phyloP scores from a whole-genome alignment of 805 yeast species.

The Jamesozyma piceae region DNA sequence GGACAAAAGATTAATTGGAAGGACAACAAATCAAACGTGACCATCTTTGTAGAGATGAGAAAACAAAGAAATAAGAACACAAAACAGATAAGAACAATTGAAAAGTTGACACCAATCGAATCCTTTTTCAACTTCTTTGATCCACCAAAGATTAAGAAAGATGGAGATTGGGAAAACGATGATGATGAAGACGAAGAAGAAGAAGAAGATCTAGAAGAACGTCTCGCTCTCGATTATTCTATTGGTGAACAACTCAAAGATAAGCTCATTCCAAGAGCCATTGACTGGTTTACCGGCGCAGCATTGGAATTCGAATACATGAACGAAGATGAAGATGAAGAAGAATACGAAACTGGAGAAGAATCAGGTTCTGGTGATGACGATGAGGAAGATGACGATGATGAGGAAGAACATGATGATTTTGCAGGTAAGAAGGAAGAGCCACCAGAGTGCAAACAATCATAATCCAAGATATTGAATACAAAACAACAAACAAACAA shows the following conservation, averaged over 20 bases:
- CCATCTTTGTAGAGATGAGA: slow-evolving; percentile 82
- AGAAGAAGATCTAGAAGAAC: slow-evolving; percentile 67
- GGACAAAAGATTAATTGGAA: slow-evolving; percentile 78
- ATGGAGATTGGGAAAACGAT: slow-evolving; percentile 39
- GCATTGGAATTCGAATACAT: slow-evolving; percentile 71
- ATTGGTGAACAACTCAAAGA: slow-evolving; percentile 95
- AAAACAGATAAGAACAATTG: slow-evolving; percentile 91
- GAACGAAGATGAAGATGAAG: slow-evolving; percentile 54
- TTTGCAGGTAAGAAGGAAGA: slow-evolving; percentile 41
- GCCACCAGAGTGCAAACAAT: slow-evolving; percentile 74
- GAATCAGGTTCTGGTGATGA: slow-evolving; percentile 58
- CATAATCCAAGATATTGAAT: slow-evolving; percentile 31
- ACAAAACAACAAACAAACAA: too few relatives aligned
- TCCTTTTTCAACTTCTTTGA: slow-evolving; percentile 93
- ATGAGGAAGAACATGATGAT: slow-evolving; percentile 30
- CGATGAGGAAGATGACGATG: slow-evolving; percentile 31
- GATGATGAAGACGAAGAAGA: slow-evolving; percentile 49
- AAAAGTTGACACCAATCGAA: slow-evolving; percentile 86
- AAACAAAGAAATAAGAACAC: slow-evolving; percentile 96
- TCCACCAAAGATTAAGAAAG: slow-evolving; percentile 71
- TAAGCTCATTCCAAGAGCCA: slow-evolving; percentile 88
- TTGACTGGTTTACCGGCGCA: slow-evolving; percentile 98
- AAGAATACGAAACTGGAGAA: slow-evolving; percentile 46
- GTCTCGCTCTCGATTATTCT: slow-evolving; percentile 86
- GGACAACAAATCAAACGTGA: slow-evolving; percentile 70